These are phyloP conservation scores for Omphalotus olearius DNA, from an alignment of 1,284 basidiomycete genomes.

Conservation along the genomic window DNA sequence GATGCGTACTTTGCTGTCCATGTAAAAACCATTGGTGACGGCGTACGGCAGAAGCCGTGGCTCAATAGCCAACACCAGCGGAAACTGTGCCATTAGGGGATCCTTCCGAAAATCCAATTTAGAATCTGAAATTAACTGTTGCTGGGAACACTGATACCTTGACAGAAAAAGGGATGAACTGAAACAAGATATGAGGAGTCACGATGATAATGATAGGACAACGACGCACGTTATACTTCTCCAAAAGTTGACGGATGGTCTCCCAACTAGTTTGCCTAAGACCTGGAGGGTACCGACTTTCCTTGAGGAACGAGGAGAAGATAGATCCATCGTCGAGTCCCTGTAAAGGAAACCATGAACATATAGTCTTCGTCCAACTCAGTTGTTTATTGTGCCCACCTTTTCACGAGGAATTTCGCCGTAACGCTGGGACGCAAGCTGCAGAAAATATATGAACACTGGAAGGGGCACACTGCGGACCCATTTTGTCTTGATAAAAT, in stretches of 20 bases:
- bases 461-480: slow-evolving; percentile 56
- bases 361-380: not conserved
- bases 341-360: slow-evolving; percentile 22
- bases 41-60: slow-evolving; percentile 70
- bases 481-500: slow-evolving; percentile 71
- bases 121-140: slow-evolving; percentile 9
- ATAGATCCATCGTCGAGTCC: slow-evolving; percentile 68
- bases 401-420: slow-evolving; percentile 64
- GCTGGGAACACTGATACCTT: slow-evolving; percentile 39
- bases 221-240: slow-evolving; percentile 58
- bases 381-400: slow-evolving; percentile 22
- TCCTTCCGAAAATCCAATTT: slow-evolving; percentile 39
- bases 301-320: slow-evolving; percentile 60
- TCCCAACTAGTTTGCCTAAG: slow-evolving; percentile 57
- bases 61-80: slow-evolving; percentile 69
- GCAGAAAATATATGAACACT: slow-evolving; percentile 60
- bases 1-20: slow-evolving; percentile 62
- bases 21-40: slow-evolving; percentile 63
- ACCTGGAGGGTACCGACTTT: slow-evolving; percentile 54
- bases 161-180: slow-evolving; percentile 74
- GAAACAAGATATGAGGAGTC: slow-evolving; percentile 10
- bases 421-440: slow-evolving; percentile 50
- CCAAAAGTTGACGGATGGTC: slow-evolving; percentile 56
- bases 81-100: slow-evolving; percentile 71
- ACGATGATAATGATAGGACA: slow-evolving; percentile 6